Base-by-base conservation (phyloP, 352 stramenopile genomes). In the Phytophthora fragariaefolia region DNA sequence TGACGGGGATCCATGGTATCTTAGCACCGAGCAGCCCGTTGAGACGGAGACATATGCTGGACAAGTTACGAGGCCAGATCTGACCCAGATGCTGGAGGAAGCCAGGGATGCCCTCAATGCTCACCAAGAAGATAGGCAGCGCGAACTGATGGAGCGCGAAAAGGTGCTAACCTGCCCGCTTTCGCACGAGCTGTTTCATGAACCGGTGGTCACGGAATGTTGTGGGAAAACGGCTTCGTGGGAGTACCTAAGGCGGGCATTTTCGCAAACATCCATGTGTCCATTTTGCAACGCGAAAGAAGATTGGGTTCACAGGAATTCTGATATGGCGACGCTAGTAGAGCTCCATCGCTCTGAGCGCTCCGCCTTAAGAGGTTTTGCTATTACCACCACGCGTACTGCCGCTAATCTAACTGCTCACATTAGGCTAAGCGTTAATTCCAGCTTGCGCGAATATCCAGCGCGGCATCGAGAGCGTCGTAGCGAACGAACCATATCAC, bases 211-310 rank as follows among this genome's bases (percentile, higher is more conserved):
- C 12, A 47, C 50, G 13, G 32, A 45, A 36, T 58, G 50, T 24
- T 58, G 50, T 28, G 32, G 28, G 12, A 58, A 58, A 28, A 58
- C n/a, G 4, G 13, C 36, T 46, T 58, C 50, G 32, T 24, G 32
- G 32, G 36, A 45, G 1, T 17, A 30, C 2, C n/a, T 47, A 9
- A 13, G 13, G 6, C 17, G 47, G 20, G 27, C 28, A 22, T 12
- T 24, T 4, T 10, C 17, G 12, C 6, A 23, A 5, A 46, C 1
- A 2, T 32, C 50, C 2, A 8, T 22, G 12, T 58, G 50, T 47
- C 50, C 50, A n/a, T 58, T 58, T 36, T 46, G 50, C 50, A 8
- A 22, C 5, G 17, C 28, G 12, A 22, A 58, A 27, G 27, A 18
- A 7, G n/a, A 18, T 10, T 26, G 15, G 8, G n/a, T 18, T 9